phyloP scores from a whole-genome alignment of 495 filamentous ascomycete species.

The Evernia prunastri region DNA sequence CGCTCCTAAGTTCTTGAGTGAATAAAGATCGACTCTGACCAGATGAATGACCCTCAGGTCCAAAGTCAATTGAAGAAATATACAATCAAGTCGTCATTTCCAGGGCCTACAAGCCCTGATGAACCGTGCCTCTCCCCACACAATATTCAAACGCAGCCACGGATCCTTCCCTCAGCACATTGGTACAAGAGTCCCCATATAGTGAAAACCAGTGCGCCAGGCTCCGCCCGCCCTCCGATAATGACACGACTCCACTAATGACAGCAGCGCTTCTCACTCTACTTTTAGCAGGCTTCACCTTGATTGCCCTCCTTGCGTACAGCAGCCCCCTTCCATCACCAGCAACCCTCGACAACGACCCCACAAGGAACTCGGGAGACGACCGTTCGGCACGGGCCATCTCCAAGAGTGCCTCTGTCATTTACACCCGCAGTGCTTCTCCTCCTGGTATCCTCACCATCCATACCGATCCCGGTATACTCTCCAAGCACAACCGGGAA shows the following conservation, averaged over 20 bases:
- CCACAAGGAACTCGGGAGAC: not conserved
- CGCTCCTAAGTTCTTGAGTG: not conserved
- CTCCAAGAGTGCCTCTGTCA: not conserved
- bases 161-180: not conserved
- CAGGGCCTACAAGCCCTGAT: not conserved
- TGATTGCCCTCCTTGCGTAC: not conserved
- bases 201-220: not conserved
- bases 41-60: not conserved
- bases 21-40: not conserved
- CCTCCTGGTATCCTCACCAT: not conserved
- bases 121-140: not conserved
- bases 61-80: not conserved
- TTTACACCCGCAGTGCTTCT: not conserved
- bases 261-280: not conserved
- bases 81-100: conserved; percentile 3
- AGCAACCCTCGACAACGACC: not conserved
- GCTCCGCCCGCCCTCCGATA: not conserved
- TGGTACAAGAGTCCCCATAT: not conserved
- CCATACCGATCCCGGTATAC: not conserved
- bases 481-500: not conserved
- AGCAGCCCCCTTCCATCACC: not conserved
- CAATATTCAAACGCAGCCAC: not conserved
- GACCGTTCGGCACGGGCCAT: not conserved
- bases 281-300: not conserved
- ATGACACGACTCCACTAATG: not conserved